Evolutionary conservation across 148 eudicot species (phyloP), one percentile per base, ranked within the genome.

Genomic region (Chenopodium berlandieri): DNA sequence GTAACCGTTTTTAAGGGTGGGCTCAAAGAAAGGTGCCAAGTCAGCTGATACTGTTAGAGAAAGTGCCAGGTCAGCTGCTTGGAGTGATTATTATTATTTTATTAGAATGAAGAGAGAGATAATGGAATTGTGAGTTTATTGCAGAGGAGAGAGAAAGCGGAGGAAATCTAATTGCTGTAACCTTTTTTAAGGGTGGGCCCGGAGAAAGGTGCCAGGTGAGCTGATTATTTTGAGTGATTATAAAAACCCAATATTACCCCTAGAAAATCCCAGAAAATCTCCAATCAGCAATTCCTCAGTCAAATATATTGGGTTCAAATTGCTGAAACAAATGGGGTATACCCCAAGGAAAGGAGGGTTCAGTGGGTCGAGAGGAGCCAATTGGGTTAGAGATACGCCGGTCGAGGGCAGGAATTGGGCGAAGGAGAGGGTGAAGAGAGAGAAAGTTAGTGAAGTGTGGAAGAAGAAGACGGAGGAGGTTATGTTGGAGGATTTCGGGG

Each of bases 241-340:
- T 0, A 27, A 27, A 32, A 32, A 32, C 34, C 34, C 34, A 32
- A 32, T 27, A 32, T 32, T 32, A 32, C 34, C 98, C 84, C 82
- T 91, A 74, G 85, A 68, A 12, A 95, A 90, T 46, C 46, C 90
- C 48, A 74, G 85, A 68, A 12, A 95, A 90, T 46, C 46, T 91
- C 48, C 83, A 88, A 54, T 87, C 92, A 34, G 90, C 94, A 4
- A 93, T 93, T 37, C 98, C 98, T 0, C 89, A 93, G 78, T 89
- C 97, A 30, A 93, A 92, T 62, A 4, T 34, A 89, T 95, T 7
- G 98, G 98, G 60, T 95, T 93, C 79, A 91, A 93, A 80, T 62
- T 95, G 89, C 79, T 95, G 68, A 88, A 88, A 68, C 89, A 90
- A 75, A 95, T 95, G 98, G 98, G 98, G 7, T 95, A 95, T 82